phyloP scores from a whole-genome alignment of 2,329 filamentous ascomycete genomes.

The Cercospora nicotianae region DNA sequence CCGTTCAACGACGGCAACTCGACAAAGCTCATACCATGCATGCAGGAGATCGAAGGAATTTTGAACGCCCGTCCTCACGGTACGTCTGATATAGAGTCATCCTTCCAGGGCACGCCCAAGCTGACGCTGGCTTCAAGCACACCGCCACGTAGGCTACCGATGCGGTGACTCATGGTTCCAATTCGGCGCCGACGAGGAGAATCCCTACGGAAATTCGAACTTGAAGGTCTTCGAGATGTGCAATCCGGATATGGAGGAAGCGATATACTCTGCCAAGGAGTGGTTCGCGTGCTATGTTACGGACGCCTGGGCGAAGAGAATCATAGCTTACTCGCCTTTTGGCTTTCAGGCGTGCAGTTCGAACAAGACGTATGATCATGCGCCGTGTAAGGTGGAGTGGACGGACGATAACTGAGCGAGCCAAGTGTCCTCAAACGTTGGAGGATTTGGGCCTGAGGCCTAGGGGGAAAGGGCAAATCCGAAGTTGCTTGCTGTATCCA shows the following conservation, averaged over 20 bases:
- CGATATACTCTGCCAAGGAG: neutral
- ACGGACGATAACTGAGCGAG: neutral
- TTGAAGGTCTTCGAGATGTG: neutral
- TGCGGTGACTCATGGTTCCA: neutral
- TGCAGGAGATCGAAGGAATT: neutral
- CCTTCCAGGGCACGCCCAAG: neutral
- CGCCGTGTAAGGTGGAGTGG: neutral
- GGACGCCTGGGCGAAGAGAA: neutral
- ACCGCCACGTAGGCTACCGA: neutral
- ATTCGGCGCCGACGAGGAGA: neutral
- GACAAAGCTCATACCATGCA: neutral
- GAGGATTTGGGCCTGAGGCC: neutral
- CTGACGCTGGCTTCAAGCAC: neutral
- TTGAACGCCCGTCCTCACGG: neutral
- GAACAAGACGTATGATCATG: neutral
- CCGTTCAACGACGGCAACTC: neutral
- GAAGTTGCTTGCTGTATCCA: neutral
- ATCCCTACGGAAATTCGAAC: neutral
- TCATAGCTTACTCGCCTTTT: neutral
- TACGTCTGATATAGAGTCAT: rapidly evolving
- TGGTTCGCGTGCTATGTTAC: neutral
- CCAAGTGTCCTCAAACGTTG: neutral
- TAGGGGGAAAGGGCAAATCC: neutral
- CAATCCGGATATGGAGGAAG: neutral
- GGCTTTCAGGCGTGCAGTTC: neutral